These are phyloP conservation scores for Cymbopogon flexuosus DNA, from an alignment of 202 grass and related monocot genomes.

Conservation along the genomic window DNA sequence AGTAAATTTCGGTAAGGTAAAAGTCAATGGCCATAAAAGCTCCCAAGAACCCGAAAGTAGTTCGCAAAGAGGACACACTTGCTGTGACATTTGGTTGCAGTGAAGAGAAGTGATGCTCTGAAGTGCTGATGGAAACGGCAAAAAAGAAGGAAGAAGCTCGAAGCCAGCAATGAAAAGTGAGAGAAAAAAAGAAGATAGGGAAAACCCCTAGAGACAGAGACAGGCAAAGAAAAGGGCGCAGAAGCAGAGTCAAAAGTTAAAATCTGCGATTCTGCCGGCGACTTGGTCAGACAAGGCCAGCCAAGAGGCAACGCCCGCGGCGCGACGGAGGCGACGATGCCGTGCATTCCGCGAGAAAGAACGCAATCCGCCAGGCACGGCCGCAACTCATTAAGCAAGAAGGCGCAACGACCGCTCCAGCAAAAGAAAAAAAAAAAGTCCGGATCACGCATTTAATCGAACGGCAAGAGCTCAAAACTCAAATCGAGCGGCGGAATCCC, in stretches of 20 bases:
- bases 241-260: background rate
- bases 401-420: background rate
- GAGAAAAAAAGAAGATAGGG: background rate
- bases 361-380: background rate
- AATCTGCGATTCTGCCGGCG: background rate
- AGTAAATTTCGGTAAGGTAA: background rate
- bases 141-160: background rate
- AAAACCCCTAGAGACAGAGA: background rate
- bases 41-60: background rate
- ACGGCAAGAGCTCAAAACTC: background rate
- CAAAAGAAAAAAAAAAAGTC: background rate
- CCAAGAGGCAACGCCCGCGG: constrained; percentile 28
- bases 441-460: background rate
- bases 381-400: background rate
- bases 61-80: background rate
- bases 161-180: background rate
- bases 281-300: background rate
- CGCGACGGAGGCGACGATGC: background rate
- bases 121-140: background rate
- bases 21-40: background rate
- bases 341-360: background rate
- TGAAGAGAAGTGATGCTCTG: background rate
- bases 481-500: background rate
- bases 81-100: background rate
- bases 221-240: background rate